Conservation (phyloP, 2,329 filamentous ascomycete species). For the Pezicula rhizophila region DNA sequence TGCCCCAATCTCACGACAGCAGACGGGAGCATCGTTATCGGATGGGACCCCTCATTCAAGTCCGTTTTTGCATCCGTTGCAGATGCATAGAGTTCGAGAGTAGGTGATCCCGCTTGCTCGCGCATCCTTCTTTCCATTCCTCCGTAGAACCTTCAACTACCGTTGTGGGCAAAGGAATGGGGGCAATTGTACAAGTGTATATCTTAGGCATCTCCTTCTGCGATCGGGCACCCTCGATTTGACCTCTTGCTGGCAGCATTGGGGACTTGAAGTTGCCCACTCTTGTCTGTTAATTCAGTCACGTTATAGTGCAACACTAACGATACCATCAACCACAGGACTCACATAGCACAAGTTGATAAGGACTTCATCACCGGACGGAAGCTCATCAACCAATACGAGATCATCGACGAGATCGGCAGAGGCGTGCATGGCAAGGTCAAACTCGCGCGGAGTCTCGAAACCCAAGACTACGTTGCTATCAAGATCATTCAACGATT, state of each 20-base stretch:
- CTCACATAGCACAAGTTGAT: constrained; percentile 86
- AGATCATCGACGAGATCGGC: constrained; percentile 93
- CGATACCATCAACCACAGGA: constrained; percentile 42
- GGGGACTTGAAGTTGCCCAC: background rate
- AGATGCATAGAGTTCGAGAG: constrained; percentile 71
- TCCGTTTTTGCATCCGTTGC: constrained; percentile 64
- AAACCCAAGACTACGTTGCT: constrained; percentile 73
- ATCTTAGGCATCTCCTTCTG: background rate
- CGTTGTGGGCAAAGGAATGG: constrained; percentile 3
- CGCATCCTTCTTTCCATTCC: constrained; percentile 6
- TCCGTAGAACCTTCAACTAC: constrained; percentile 1
- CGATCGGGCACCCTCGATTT: no score
- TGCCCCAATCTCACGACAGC: constrained; percentile 26
- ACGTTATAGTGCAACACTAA: constrained; percentile 11
- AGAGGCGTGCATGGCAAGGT: constrained; percentile 97
- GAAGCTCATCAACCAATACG: constrained; percentile 96
- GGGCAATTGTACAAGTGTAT: background rate
- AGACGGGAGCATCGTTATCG: constrained; percentile 35
- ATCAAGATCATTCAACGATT: constrained; percentile 98
- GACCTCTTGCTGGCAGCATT: background rate
- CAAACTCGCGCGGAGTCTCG: constrained; percentile 80
- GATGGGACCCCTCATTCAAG: constrained; percentile 47
- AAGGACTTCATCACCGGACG: constrained; percentile 83
- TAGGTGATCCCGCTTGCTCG: constrained; percentile 38
- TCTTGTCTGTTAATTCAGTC: background rate